These are phyloP conservation scores for Stephanodiscus triporus DNA, from an alignment of 108 stramenopile genomes.

Conservation along the genomic window DNA sequence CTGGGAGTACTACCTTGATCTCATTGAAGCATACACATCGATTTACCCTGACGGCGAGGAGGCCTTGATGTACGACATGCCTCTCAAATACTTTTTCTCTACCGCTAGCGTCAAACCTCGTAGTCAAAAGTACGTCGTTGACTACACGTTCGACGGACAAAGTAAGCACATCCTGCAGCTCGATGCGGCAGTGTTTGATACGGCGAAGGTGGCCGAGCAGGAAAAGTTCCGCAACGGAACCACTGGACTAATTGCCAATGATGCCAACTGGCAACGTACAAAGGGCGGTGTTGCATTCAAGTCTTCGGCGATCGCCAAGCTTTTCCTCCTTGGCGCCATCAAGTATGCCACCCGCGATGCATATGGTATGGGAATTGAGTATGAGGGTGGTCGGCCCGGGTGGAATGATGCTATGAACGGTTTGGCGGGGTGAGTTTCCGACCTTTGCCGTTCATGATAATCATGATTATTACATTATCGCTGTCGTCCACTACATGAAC, in stretches of 20 bases:
- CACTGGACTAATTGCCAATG: constrained; percentile 80
- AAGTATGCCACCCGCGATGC: constrained; percentile 96
- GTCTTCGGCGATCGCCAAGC: constrained; percentile 73
- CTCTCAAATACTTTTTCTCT: constrained; percentile 90
- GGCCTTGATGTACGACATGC: constrained; percentile 86
- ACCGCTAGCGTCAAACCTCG: constrained; percentile 89
- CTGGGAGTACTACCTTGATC: constrained; percentile 94
- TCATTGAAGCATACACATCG: constrained; percentile 86
- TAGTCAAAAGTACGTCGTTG: constrained; percentile 85
- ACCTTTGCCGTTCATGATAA: background rate
- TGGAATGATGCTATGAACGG: constrained; percentile 99
- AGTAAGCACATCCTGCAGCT: constrained; percentile 86
- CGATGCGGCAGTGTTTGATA: constrained; percentile 80
- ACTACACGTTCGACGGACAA: constrained; percentile 84
- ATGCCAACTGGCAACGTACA: constrained; percentile 90
- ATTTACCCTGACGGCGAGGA: constrained; percentile 95
- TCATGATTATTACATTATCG: background rate
- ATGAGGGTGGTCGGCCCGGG: constrained; percentile 95
- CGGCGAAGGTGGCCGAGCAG: constrained; percentile 77
- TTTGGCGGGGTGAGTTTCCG: constrained; percentile 71
- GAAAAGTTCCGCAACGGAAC: constrained; percentile 74
- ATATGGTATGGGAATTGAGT: constrained; percentile 95
- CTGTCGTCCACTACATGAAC: background rate
- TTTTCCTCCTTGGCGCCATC: constrained; percentile 83
- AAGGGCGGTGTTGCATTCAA: constrained; percentile 69